Evolutionary conservation across 345 rosid genomes (phyloP).

Genomic region (Murraya paniculata): DNA sequence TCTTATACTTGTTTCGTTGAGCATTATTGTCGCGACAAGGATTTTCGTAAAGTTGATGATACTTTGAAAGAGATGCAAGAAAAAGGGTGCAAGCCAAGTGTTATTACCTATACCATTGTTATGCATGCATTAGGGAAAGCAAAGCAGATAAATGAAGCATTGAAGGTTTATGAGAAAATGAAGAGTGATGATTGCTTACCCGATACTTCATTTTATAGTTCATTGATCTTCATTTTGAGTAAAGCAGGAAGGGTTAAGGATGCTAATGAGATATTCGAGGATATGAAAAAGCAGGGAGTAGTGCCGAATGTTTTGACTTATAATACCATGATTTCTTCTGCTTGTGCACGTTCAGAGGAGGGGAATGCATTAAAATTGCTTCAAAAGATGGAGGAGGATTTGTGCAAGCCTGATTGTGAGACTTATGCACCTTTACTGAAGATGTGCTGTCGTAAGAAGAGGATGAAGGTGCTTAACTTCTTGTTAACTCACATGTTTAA

Average conservation of each 20-base stretch:
- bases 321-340: constrained; percentile 63
- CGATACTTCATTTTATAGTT: constrained; percentile 64
- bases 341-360: constrained; percentile 53
- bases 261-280: constrained; percentile 66
- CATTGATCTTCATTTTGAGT: constrained; percentile 58
- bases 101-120: constrained; percentile 59
- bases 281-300: constrained; percentile 73
- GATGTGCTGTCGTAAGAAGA: constrained; percentile 72
- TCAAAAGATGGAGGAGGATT: constrained; percentile 58
- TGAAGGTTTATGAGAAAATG: constrained; percentile 71
- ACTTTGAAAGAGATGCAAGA: constrained; percentile 64
- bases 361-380: constrained; percentile 65
- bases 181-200: constrained; percentile 60
- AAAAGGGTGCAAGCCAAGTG: constrained; percentile 57
- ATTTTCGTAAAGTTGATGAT: constrained; percentile 62
- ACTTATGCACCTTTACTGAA: constrained; percentile 70
- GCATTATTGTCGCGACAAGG: constrained; percentile 58
- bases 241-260: constrained; percentile 71
- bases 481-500: constrained; percentile 67
- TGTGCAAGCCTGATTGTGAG: constrained; percentile 54
- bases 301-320: constrained; percentile 45
- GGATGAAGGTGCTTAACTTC: constrained; percentile 60
- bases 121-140: constrained; percentile 82
- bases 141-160: constrained; percentile 56
- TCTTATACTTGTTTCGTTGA: constrained; percentile 72